A percentile compares a stretch with the other conserved stretches of the same genome.
phyloP scores from a whole-genome alignment of 2,329 filamentous ascomycete species.

The Penicillium sp. region DNA sequence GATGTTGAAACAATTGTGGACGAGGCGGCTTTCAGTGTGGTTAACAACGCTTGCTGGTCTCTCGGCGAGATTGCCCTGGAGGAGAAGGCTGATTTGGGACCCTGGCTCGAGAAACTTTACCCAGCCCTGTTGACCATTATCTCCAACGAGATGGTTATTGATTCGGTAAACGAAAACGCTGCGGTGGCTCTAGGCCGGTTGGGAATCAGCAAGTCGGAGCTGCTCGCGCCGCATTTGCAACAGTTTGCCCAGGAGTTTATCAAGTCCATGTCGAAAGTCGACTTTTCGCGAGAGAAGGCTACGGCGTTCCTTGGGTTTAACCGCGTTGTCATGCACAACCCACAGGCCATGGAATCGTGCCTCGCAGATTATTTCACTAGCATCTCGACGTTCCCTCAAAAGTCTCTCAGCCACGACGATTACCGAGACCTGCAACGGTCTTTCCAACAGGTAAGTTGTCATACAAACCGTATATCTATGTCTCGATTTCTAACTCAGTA shows the following conservation, averaged over 20 bases:
- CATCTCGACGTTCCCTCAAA: constrained; percentile 66
- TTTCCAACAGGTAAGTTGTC: constrained; percentile 66
- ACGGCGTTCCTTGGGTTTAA: constrained; percentile 91
- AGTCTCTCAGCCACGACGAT: constrained; percentile 62
- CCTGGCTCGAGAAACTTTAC: constrained; percentile 73
- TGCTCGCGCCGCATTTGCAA: constrained; percentile 72
- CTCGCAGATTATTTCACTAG: constrained; percentile 76
- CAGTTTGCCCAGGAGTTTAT: constrained; percentile 82
- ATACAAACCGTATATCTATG: neutral
- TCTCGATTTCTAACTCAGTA: neutral
- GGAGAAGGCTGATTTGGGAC: constrained; percentile 66
- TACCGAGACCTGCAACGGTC: constrained; percentile 60
- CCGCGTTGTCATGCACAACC: constrained; percentile 77
- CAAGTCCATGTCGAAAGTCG: constrained; percentile 74
- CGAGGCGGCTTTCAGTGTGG: constrained; percentile 81
- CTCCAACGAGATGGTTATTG: constrained; percentile 77
- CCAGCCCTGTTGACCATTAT: constrained; percentile 77
- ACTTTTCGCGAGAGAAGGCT: constrained; percentile 88
- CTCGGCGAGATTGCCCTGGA: constrained; percentile 87
- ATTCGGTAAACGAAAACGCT: constrained; percentile 86
- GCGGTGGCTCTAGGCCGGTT: constrained; percentile 87
- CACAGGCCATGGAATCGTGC: constrained; percentile 84
- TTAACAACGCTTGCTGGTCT: constrained; percentile 99
- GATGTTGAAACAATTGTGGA: constrained; percentile 73
- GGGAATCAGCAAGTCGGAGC: constrained; percentile 71